Base-by-base conservation (phyloP, 257 asterid species). In the Ilex aquifolium region DNA sequence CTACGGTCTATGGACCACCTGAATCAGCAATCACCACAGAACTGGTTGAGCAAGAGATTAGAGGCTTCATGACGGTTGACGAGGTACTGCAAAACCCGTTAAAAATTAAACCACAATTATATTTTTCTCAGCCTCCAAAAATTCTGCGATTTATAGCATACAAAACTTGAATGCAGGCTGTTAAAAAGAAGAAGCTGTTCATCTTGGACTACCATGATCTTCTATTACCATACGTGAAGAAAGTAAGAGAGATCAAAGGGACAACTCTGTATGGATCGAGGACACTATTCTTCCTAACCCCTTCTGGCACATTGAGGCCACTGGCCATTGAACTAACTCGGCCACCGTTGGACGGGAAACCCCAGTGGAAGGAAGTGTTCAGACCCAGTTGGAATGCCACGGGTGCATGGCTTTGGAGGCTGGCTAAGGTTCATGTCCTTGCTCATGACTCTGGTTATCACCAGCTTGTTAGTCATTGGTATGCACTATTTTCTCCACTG, bases 361-460 rank as follows among this genome's bases (percentile, higher is more conserved):
- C 89, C 3, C 84, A 77, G n/a, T 88, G 94, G 95, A 84, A 68
- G 64, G 42, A 76, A 32, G 90, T 82, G 11, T 88, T 42, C 63
- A 10, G 6, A 27, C 84, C 77, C 5, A 13, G 62, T 46, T 76
- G 88, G 84, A 71, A 77, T 11, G 72, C 96, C 56, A 86, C 95
- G 13, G 75, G 79, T 51, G 17, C 72, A 31, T 91, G 98, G 95
- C 62, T 91, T 4, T 91, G 96, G 96, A 78, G 80, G 69, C 46
- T 88, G 13, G 98, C 98, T 30, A 86, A 81, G 70, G 62, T 82
- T 62, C 96, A 88, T 55, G 84, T 78, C 9, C 82, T 83, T 16
- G 84, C 96, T 44, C 95, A 88, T 66, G 98, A 91, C 68, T 70
- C 96, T 0, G 91, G 90, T 21, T 63, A 54, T 78, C 98, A 91